Base-by-base conservation (phyloP, 441 rosid species). In the Brassica hybrid region DNA sequence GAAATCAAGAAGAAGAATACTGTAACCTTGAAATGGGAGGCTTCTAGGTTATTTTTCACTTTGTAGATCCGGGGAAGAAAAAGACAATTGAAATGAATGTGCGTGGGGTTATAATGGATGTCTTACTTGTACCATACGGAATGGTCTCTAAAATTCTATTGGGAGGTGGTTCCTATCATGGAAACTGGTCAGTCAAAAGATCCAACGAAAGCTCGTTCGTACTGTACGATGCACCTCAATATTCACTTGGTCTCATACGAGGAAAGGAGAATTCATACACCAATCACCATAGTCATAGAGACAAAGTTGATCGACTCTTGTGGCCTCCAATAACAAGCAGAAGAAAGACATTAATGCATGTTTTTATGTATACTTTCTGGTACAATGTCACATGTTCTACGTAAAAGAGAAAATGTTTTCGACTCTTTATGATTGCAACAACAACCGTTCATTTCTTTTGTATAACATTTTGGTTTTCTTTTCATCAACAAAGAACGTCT, bases 121-220 rank as follows among this genome's bases (percentile, higher is more conserved):
- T 67, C 70, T 73, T 73, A 73, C 77, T 60, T 50, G 77, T 73
- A 78, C 81, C 70, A 78, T 7, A 19, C 9, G 21, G 43, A 66
- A 1, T 72, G 81, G 76, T 77, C 73, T 77, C 73, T 77, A 11
- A n/a, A 77, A 59, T 72, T 56, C 23, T 66, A 72, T 77, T 77
- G 81, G 81, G 54, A 59, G 81, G 48, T 77, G 63, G 70, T 78
- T 68, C 43, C 77, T 67, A 73, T 73, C 69, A 73, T 67, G 77
- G 74, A 73, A 73, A 67, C 77, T 73, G 70, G 77, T 78, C 81
- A 73, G 77, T 48, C 60, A 62, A 60, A 67, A 34, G 69, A 45
- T 34, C 65, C 76, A 71, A 77, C 50, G 66, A 77, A 63, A 50
- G 52, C 23, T 52, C 32, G 25, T 43, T 67, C 73, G 69, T 60